A percentile compares a stretch with the other conserved stretches of the same genome.
Evolutionary conservation across 2,329 filamentous ascomycete genomes (phyloP).

Genomic region (Epichloe typhina): DNA sequence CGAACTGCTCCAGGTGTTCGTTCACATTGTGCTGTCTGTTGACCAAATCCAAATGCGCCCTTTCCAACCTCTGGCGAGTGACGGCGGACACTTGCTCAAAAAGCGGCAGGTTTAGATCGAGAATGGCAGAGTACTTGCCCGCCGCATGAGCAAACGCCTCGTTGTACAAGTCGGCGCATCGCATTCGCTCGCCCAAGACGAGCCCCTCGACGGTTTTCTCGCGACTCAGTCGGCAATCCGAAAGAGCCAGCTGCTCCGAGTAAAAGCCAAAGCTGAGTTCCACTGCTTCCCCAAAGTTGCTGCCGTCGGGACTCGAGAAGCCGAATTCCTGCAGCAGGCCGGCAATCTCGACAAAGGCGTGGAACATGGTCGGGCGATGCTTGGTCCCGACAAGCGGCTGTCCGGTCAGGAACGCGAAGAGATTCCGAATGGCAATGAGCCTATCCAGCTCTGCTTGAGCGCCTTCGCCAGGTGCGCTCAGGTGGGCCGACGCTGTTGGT

Average conservation of each 20-base stretch:
- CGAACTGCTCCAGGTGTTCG: slow-evolving; percentile 68
- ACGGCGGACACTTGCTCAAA: slow-evolving; percentile 55
- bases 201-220: slow-evolving; percentile 85
- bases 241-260: slow-evolving; percentile 62
- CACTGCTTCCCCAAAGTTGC: slow-evolving; percentile 46
- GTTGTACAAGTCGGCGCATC: slow-evolving; percentile 68
- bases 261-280: slow-evolving; percentile 59
- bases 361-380: slow-evolving; percentile 36
- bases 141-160: slow-evolving; percentile 87
- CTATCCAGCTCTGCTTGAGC: slow-evolving; percentile 34
- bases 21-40: slow-evolving; percentile 59
- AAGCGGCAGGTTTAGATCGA: slow-evolving; percentile 52
- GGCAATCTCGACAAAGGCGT: slow-evolving; percentile 41
- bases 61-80: slow-evolving; percentile 69
- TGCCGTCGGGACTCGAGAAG: slow-evolving; percentile 42
- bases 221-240: slow-evolving; percentile 66
- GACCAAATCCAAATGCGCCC: slow-evolving; percentile 67
- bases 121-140: slow-evolving; percentile 68
- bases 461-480: slow-evolving; percentile 19
- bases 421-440: slow-evolving; percentile 46
- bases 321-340: slow-evolving; percentile 41
- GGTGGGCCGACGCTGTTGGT: slow-evolving; percentile 22
- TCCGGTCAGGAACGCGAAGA: slow-evolving; percentile 52
- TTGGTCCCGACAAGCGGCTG: slow-evolving; percentile 49
- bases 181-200: slow-evolving; percentile 79